phyloP scores from a whole-genome alignment of 768 basidiomycete species.

The Grammothele lineata region DNA sequence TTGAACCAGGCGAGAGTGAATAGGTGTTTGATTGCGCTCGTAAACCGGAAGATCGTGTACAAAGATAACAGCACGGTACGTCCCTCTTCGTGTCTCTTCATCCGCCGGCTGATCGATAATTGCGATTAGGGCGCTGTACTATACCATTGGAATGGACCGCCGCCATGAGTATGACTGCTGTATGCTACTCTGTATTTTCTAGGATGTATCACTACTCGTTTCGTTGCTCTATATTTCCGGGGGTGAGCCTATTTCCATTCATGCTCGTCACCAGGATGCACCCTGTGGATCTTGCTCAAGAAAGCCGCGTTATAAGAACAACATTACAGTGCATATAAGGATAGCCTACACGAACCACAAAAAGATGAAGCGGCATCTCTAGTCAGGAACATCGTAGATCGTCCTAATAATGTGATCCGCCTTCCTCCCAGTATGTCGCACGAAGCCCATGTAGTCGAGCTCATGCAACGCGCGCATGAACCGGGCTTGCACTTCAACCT shows the following conservation, averaged over 20 bases:
- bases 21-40: constrained; percentile 88
- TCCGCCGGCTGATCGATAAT: background rate
- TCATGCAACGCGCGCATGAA: constrained; percentile 81
- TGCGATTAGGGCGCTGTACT: constrained; percentile 1
- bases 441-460: constrained; percentile 73
- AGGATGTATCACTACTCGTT: no score
- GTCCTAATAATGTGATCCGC: constrained; percentile 71
- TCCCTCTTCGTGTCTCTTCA: background rate
- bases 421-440: constrained; percentile 77
- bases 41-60: constrained; percentile 77
- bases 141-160: constrained; percentile 2
- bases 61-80: constrained; percentile 55
- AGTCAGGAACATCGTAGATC: constrained; percentile 48
- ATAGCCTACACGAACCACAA: no score
- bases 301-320: no score
- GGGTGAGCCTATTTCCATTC: no score
- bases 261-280: no score
- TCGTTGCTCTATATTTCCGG: no score
- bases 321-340: no score
- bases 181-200: no score
- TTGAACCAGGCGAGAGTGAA: constrained; percentile 89
- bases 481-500: constrained; percentile 64
- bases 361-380: background rate
- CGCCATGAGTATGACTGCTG: background rate
- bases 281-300: no score